phyloP scores from a whole-genome alignment of 2,329 filamentous ascomycete genomes.

The Fusarium sarcochroum region DNA sequence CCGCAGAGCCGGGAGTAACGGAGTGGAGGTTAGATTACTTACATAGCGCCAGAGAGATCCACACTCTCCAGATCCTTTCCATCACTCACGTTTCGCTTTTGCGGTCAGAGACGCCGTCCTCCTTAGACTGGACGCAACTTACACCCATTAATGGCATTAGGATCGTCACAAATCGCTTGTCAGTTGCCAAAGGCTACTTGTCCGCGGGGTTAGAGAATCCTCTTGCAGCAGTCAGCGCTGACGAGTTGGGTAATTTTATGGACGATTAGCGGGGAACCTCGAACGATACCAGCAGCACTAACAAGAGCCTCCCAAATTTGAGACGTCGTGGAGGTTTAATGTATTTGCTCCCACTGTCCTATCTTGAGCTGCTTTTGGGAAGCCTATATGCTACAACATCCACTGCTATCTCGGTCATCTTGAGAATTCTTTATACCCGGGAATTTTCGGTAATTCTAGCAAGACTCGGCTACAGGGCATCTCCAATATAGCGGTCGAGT shows the following conservation, averaged over 20 bases:
- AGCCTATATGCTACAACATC: background rate
- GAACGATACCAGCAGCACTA: background rate
- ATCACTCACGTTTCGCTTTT: constrained; percentile 1
- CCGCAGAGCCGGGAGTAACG: constrained; percentile 16
- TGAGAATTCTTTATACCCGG: background rate
- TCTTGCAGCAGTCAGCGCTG: constrained; percentile 13
- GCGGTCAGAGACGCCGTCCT: constrained; percentile 23
- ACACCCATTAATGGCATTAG: constrained; percentile 7
- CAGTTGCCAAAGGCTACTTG: constrained; percentile 3
- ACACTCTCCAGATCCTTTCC: constrained; percentile 14
- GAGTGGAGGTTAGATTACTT: background rate
- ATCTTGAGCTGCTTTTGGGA: background rate
- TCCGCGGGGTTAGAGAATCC: constrained; percentile 18
- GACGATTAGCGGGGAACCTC: constrained; percentile 16
- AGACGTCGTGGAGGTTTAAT: background rate
- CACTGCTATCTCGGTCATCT: background rate
- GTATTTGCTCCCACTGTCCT: background rate
- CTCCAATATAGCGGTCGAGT: constrained; percentile 21
- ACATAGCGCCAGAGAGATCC: constrained; percentile 1
- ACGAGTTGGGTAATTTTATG: constrained; percentile 11
- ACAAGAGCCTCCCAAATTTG: constrained; percentile 29
- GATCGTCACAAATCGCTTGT: constrained; percentile 5
- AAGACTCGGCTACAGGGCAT: background rate
- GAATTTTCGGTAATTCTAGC: background rate
- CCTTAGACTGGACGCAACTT: background rate